A percentile compares a stretch with the other conserved stretches of the same genome.
These are phyloP conservation scores for Daedaleopsis sinensis DNA, from an alignment of 768 basidiomycete genomes.

Conservation along the genomic window DNA sequence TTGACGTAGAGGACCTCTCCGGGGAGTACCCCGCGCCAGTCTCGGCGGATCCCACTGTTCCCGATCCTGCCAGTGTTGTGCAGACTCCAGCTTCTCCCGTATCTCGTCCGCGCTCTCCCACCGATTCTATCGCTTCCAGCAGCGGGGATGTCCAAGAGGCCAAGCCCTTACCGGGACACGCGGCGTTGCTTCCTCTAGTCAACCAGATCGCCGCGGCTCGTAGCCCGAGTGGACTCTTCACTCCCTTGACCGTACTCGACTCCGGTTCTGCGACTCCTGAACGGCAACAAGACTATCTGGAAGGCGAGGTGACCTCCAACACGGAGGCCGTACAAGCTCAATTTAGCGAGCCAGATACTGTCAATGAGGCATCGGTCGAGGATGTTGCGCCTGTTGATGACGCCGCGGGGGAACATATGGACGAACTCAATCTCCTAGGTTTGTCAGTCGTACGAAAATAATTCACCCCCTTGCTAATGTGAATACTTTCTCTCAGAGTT, in stretches of 20 bases:
- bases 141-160: neutral
- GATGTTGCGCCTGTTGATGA: too few relatives aligned
- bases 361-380: too few relatives aligned
- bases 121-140: neutral
- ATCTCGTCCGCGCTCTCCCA: neutral
- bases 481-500: too few relatives aligned
- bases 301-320: neutral
- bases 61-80: slow-evolving; percentile 38
- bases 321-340: neutral
- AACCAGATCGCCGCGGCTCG: slow-evolving; percentile 3
- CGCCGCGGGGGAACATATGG: too few relatives aligned
- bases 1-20: neutral
- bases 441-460: too few relatives aligned
- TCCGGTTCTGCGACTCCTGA: slow-evolving; percentile 38
- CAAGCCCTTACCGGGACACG: slow-evolving; percentile 3
- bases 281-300: neutral
- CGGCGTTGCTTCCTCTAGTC: slow-evolving; percentile 4
- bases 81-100: slow-evolving; percentile 20
- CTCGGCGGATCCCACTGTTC: slow-evolving; percentile 42
- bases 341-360: neutral
- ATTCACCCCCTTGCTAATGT: too few relatives aligned
- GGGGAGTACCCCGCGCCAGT: slow-evolving; percentile 40
- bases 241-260: slow-evolving; percentile 40
- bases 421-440: too few relatives aligned
- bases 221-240: slow-evolving; percentile 41